These are phyloP conservation scores for Schizochytrium sp. DNA, from an alignment of 108 stramenopile genomes.

Conservation along the genomic window DNA sequence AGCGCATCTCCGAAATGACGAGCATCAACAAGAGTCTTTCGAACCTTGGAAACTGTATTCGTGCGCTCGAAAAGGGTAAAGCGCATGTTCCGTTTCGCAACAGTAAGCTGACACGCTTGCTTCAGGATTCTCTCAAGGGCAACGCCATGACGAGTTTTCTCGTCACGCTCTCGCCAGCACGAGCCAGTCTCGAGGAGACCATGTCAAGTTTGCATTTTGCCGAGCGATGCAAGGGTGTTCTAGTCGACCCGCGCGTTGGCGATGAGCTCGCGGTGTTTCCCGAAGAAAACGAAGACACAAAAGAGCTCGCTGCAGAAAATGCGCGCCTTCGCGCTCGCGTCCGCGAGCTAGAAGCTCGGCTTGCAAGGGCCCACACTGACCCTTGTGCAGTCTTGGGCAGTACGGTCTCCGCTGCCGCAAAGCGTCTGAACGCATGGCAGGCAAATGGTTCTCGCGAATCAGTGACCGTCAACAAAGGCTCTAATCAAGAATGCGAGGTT, in stretches of 20 bases:
- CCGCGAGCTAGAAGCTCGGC: not conserved
- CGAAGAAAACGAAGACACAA: not conserved
- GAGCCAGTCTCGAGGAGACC: conserved; percentile 32
- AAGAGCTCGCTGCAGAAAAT: not conserved
- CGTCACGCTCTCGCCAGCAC: conserved; percentile 37
- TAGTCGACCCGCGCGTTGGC: not conserved
- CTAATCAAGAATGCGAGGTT: not conserved
- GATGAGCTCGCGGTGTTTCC: not conserved
- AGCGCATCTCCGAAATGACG: conserved; percentile 34
- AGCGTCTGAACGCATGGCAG: not conserved
- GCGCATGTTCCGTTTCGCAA: conserved; percentile 49
- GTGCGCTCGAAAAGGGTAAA: conserved; percentile 31
- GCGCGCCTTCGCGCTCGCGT: not conserved
- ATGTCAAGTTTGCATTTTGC: conserved; percentile 45
- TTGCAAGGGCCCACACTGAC: not conserved
- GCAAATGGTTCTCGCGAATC: not conserved
- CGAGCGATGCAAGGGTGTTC: conserved; percentile 25
- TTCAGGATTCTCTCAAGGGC: conserved; percentile 53
- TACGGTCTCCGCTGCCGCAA: not conserved
- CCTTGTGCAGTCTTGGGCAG: not conserved
- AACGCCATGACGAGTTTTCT: conserved; percentile 45
- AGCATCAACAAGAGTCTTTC: conserved; percentile 48
- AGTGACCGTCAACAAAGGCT: not conserved
- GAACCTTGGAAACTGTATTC: conserved; percentile 45
- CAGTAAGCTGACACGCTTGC: conserved; percentile 54